These are phyloP conservation scores for Sugiyamaella boreocaroliniensis DNA, from an alignment of 805 yeast genomes.

Conservation along the genomic window DNA sequence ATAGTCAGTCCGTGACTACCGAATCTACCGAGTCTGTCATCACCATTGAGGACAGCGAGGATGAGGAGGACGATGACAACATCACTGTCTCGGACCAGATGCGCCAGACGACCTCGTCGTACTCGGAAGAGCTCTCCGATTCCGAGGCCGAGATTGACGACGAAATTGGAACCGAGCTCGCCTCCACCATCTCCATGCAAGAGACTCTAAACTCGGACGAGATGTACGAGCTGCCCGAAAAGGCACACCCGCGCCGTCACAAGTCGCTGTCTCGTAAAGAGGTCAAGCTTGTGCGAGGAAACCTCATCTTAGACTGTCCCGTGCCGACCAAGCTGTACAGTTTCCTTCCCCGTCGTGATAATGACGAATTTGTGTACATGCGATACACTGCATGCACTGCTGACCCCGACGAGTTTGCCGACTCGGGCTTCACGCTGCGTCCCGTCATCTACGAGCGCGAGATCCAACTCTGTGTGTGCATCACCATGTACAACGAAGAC, in stretches of 20 bases:
- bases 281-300: constrained; percentile 69
- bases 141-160: constrained; percentile 11
- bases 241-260: constrained; percentile 51
- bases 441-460: constrained; percentile 84
- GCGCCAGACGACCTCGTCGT: background rate
- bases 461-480: constrained; percentile 84
- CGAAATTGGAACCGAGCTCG: constrained; percentile 5
- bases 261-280: constrained; percentile 65
- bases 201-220: constrained; percentile 21
- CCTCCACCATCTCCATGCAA: constrained; percentile 12
- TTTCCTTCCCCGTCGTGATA: constrained; percentile 78
- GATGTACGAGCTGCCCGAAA: constrained; percentile 21
- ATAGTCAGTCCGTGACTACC: background rate
- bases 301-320: constrained; percentile 87
- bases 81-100: background rate
- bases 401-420: constrained; percentile 78
- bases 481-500: constrained; percentile 97
- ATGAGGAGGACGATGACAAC: constrained; percentile 6
- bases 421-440: constrained; percentile 76
- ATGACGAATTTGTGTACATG: constrained; percentile 93
- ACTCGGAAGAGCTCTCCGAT: background rate
- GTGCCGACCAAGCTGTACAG: constrained; percentile 82
- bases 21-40: constrained; percentile 6
- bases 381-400: constrained; percentile 95
- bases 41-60: constrained; percentile 14